Percentiles rank a stretch among this genome's conserved stretches.
Conservation (phyloP, 129 eudicot species). For the Artemisia argyi region DNA sequence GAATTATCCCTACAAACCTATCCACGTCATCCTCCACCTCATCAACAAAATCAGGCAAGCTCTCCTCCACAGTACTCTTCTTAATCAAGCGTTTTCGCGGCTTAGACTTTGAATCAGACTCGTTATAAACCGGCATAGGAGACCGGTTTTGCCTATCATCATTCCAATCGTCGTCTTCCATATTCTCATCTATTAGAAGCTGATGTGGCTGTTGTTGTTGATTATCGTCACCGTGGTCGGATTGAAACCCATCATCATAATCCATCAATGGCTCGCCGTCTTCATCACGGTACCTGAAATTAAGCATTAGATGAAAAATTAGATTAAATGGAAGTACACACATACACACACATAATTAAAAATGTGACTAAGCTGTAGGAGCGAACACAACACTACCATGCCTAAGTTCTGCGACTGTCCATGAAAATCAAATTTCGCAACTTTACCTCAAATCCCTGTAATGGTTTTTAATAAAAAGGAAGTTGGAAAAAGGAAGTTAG, state of each 20-base stretch:
- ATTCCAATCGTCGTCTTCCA: constrained; percentile 42
- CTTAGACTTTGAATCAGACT: constrained; percentile 48
- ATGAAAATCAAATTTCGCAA: too few species aligned
- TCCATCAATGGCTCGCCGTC: constrained; percentile 43
- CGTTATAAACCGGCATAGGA: constrained; percentile 53
- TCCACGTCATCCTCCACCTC: constrained; percentile 50
- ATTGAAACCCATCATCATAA: neutral
- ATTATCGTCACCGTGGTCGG: constrained; percentile 35
- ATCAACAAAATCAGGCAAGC: constrained; percentile 37
- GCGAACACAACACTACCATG: too few species aligned
- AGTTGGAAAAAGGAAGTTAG: too few species aligned
- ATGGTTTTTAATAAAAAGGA: too few species aligned
- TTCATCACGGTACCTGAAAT: constrained; percentile 69
- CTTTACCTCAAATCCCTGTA: too few species aligned
- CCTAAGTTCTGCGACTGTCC: too few species aligned
- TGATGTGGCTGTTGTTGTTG: neutral
- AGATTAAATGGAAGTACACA: too few species aligned
- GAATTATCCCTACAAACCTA: constrained; percentile 47
- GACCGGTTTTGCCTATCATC: constrained; percentile 40
- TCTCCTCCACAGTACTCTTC: constrained; percentile 49
- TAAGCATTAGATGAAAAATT: too few species aligned
- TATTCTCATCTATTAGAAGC: constrained; percentile 42
- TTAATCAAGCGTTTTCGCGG: constrained; percentile 73
- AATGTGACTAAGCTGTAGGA: too few species aligned
- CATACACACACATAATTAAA: too few species aligned